A percentile compares a stretch with the other conserved stretches of the same genome.
Conservation (phyloP, 768 basidiomycete species). For the Xerocomus potaroensis region DNA sequence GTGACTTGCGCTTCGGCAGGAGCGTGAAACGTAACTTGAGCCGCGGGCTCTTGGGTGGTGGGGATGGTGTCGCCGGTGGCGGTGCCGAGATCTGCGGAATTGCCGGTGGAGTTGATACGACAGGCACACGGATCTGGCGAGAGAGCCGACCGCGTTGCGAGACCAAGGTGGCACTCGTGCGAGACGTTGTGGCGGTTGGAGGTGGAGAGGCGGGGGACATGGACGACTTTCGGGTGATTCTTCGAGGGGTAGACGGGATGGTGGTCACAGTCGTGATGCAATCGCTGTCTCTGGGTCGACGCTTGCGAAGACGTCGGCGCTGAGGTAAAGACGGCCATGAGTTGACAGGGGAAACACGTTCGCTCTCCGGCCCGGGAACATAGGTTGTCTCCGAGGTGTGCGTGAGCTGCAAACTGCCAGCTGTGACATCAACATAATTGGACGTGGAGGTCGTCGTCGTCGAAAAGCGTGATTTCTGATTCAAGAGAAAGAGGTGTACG, state of each 20-base stretch:
- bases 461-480: constrained; percentile 34
- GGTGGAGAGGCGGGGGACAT: constrained; percentile 3
- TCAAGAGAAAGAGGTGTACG: not conserved
- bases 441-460: constrained; percentile 34
- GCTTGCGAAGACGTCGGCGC: constrained; percentile 30
- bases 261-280: not conserved
- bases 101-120: not conserved
- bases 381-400: not conserved
- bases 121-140: not conserved
- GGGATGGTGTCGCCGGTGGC: constrained; percentile 12
- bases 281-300: constrained; percentile 15
- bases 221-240: not conserved
- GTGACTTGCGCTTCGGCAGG: constrained; percentile 17
- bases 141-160: constrained; percentile 8
- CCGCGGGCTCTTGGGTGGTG: constrained; percentile 15
- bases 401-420: constrained; percentile 1
- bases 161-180: not conserved
- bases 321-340: constrained; percentile 24
- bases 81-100: not conserved
- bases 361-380: constrained; percentile 3
- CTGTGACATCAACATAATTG: constrained; percentile 20
- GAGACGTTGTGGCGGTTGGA: not conserved
- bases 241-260: constrained; percentile 16
- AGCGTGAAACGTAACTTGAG: constrained; percentile 13
- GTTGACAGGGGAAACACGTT: constrained; percentile 9